Evolutionary conservation across 345 rosid species (phyloP).

Genomic region (Eucalyptus camaldulensis): DNA sequence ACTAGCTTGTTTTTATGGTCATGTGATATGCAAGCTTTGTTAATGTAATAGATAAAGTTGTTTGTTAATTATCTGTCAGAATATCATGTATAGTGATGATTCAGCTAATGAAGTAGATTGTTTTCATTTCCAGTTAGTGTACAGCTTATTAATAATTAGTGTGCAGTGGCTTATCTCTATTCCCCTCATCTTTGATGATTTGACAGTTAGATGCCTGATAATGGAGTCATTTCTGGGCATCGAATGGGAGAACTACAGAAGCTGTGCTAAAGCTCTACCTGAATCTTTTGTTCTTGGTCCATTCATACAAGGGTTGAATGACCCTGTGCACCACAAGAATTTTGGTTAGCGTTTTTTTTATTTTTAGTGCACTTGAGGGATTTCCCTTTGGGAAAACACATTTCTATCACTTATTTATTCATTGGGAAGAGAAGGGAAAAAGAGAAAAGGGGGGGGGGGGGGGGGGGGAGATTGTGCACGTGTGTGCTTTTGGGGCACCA

Average conservation of each 20-base stretch:
- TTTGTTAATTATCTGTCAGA: not conserved
- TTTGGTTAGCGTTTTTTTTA: conserved; percentile 50
- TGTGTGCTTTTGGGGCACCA: not conserved
- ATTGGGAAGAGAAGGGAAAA: not conserved
- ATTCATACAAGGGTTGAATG: conserved; percentile 76
- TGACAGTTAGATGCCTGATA: conserved; percentile 85
- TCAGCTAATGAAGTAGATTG: not conserved
- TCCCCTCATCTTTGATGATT: not conserved
- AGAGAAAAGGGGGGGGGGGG: accelerated
- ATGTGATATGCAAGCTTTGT: not conserved
- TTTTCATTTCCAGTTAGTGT: not conserved
- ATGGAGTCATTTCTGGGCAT: conserved; percentile 83
- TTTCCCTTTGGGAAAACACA: not conserved
- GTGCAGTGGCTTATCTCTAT: not conserved
- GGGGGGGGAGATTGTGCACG: not conserved
- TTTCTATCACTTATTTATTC: not conserved
- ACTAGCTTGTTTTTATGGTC: conserved; percentile 2
- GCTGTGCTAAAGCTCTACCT: conserved; percentile 49
- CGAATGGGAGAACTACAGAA: conserved; percentile 51
- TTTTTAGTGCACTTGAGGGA: not conserved
- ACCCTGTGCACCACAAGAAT: conserved; percentile 79
- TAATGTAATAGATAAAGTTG: not conserved
- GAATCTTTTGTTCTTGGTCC: conserved; percentile 74
- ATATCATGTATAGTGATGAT: not conserved
- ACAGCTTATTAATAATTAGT: not conserved